These are phyloP conservation scores for Phytophthora litchii DNA, from an alignment of 352 stramenopile species.

Conservation along the genomic window DNA sequence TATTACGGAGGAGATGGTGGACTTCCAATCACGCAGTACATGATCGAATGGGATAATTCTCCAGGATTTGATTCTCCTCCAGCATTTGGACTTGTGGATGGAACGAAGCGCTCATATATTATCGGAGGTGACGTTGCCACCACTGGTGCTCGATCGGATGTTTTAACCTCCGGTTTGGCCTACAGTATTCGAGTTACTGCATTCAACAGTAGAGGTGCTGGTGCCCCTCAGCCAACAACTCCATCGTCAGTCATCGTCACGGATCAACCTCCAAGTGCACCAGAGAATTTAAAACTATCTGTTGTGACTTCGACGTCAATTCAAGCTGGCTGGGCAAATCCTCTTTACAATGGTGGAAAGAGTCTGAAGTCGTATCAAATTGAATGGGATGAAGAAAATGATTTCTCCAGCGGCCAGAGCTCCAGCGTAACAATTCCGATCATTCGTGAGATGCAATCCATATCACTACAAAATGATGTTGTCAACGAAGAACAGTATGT, in stretches of 20 bases:
- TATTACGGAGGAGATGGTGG: slow-evolving; percentile 93
- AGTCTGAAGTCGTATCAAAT: slow-evolving; percentile 79
- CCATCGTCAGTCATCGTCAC: slow-evolving; percentile 57
- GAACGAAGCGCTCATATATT: slow-evolving; percentile 60
- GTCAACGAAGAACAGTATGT: slow-evolving; percentile 95
- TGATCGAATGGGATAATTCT: slow-evolving; percentile 95
- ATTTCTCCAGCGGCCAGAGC: slow-evolving; percentile 77
- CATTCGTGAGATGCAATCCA: slow-evolving; percentile 90
- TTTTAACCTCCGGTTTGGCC: slow-evolving; percentile 78
- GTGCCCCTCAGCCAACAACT: slow-evolving; percentile 39
- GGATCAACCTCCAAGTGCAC: slow-evolving; percentile 68
- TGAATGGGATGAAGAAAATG: slow-evolving; percentile 83
- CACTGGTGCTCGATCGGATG: slow-evolving; percentile 89
- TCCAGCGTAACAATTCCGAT: slow-evolving; percentile 78
- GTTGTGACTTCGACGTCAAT: slow-evolving; percentile 78
- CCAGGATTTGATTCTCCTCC: slow-evolving; percentile 90
- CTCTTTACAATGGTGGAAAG: slow-evolving; percentile 91
- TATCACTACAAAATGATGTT: slow-evolving; percentile 82
- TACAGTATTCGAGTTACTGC: slow-evolving; percentile 82
- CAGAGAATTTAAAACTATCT: slow-evolving; percentile 57
- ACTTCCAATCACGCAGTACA: slow-evolving; percentile 93
- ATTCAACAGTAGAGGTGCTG: slow-evolving; percentile 82
- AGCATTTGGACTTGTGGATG: slow-evolving; percentile 64
- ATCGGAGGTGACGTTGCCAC: slow-evolving; percentile 94
- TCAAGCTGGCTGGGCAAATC: slow-evolving; percentile 86